Base-by-base conservation (phyloP, 2,329 filamentous ascomycete species). In the Calonectria leucothoes region DNA sequence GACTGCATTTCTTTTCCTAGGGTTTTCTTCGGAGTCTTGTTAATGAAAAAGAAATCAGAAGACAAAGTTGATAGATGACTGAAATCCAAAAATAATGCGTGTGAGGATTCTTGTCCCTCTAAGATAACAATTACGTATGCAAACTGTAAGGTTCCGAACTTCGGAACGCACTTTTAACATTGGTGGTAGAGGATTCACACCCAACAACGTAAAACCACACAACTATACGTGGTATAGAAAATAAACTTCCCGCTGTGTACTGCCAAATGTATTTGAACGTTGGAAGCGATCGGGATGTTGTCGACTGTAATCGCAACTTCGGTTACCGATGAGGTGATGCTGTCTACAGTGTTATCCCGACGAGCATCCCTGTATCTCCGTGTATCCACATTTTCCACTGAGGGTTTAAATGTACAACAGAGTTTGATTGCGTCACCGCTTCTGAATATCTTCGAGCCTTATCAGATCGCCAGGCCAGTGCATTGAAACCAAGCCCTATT, bases 311-410 rank as follows among this genome's bases (percentile, higher is more conserved):
- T 37, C 55, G 33, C 23, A 39, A 59, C 39, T 59, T 23, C 11
- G n/a, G 55, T 0, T 37, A 14, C 8, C 8, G 33, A 59, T 59
- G 33, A 39, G 23, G 55, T 27, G 33, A 59, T 59, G 8, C 20
- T n/a, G n/a, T n/a, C n/a, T 39, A 59, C 55, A 59, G 55, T 59
- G 55, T 12, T 59, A 59, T 59, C 55, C 55, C 55, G 55, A 59
- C 14, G 33, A 14, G 4, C 6, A 17, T 14, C 33, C 55, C 55
- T 59, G 55, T 59, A 59, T 59, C 55, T 59, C 55, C 55, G 55
- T 59, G 55, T 59, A 59, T 59, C 55, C 55, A 59, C 55, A 59
- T 59, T 59, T 39, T 27, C 39, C 6, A 45, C 35, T 59, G 55
- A 59, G 55, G 33, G 33, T 59, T 59, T 59, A 59, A 37, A 37